Conservation (phyloP, 148 eudicot species). For the Rhododendron ovatum region DNA sequence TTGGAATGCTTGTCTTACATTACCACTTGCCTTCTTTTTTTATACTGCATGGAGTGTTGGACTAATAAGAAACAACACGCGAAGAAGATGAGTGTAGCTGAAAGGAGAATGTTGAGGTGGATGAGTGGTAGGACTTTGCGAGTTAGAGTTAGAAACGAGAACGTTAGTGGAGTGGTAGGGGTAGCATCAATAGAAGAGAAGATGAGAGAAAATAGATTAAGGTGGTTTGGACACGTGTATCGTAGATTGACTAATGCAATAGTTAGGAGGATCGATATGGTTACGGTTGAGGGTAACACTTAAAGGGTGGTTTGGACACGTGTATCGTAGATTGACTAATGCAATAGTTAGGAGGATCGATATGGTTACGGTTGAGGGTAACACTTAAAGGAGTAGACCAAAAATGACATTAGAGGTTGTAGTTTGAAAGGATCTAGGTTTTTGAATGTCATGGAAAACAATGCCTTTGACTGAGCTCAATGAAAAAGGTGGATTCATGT, state of each 20-base stretch:
- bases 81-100: background rate
- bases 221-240: background rate
- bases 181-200: background rate
- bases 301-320: background rate
- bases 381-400: background rate
- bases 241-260: background rate
- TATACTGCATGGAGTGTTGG: background rate
- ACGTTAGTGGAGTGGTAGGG: background rate
- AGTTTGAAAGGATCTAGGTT: background rate
- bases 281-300: background rate
- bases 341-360: background rate
- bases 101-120: background rate
- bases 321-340: background rate
- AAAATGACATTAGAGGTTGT: background rate
- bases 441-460: background rate
- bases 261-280: background rate
- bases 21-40: background rate
- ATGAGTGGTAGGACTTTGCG: background rate
- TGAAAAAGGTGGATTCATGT: background rate
- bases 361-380: background rate
- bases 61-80: background rate
- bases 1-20: background rate
- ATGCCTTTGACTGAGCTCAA: background rate
- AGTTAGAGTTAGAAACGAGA: background rate
- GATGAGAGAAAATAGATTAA: background rate